A percentile compares a stretch with the other conserved stretches of the same genome.
Evolutionary conservation across 495 filamentous ascomycete genomes (phyloP).

Genomic region (Staphylotrichum longicolle): DNA sequence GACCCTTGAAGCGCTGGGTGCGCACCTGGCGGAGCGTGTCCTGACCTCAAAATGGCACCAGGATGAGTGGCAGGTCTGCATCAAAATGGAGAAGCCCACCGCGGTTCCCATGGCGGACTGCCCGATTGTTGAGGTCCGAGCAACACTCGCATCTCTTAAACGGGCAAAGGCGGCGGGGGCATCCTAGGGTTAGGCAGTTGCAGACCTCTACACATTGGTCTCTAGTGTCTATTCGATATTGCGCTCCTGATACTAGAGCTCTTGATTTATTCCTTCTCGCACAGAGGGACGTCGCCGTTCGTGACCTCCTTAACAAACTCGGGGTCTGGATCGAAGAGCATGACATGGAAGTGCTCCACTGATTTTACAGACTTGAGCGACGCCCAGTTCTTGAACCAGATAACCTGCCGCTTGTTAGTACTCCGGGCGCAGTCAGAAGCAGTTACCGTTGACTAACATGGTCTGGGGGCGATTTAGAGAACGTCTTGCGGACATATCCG

Average conservation of each 20-base stretch:
- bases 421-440: too few species aligned
- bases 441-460: constrained; percentile 38
- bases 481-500: constrained; percentile 61
- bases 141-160: constrained; percentile 22
- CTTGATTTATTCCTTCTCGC: constrained; percentile 24
- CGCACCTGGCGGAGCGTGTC: constrained; percentile 44
- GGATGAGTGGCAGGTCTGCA: constrained; percentile 43
- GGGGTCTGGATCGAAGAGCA: constrained; percentile 72
- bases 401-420: constrained; percentile 47
- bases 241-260: too few species aligned
- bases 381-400: constrained; percentile 91
- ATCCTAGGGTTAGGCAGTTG: neutral
- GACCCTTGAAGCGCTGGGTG: constrained; percentile 61
- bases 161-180: neutral
- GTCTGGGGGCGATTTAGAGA: constrained; percentile 46
- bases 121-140: constrained; percentile 51
- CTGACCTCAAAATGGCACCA: constrained; percentile 17
- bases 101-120: constrained; percentile 58
- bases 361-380: constrained; percentile 75
- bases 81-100: constrained; percentile 57
- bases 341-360: constrained; percentile 95
- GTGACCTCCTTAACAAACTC: constrained; percentile 71
- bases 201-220: neutral
- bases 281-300: constrained; percentile 65
- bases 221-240: neutral